These are phyloP conservation scores for Detonula confervacea DNA, from an alignment of 352 stramenopile species.

Conservation along the genomic window DNA sequence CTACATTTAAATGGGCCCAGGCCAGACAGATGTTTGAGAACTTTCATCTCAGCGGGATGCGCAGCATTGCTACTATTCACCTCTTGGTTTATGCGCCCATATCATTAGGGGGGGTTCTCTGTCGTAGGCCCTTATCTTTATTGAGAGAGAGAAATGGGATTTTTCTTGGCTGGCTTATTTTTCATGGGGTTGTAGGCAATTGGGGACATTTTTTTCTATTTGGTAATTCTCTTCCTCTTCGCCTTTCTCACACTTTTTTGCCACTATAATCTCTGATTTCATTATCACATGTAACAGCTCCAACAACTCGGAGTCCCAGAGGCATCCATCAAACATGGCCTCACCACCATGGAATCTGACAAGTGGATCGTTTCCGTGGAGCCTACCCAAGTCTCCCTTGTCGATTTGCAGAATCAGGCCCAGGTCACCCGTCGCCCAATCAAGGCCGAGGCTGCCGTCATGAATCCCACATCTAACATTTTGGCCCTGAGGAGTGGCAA, in stretches of 20 bases:
- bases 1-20: no score
- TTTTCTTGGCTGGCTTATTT: slow-evolving; percentile 11
- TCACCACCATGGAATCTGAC: slow-evolving; percentile 96
- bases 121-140: no score
- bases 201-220: not conserved
- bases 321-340: slow-evolving; percentile 86
- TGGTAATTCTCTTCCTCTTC: slow-evolving; percentile 4
- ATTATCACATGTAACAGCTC: slow-evolving; percentile 59
- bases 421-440: slow-evolving; percentile 93
- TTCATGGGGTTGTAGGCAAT: no score
- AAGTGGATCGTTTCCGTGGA: slow-evolving; percentile 88
- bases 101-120: no score
- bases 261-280: not conserved
- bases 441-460: slow-evolving; percentile 98
- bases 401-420: slow-evolving; percentile 85
- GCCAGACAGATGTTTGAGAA: no score
- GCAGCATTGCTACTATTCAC: no score
- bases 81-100: no score
- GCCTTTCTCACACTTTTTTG: not conserved
- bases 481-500: slow-evolving; percentile 87
- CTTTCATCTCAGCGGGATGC: no score
- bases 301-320: slow-evolving; percentile 86
- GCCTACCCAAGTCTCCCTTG: slow-evolving; percentile 82
- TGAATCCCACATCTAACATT: slow-evolving; percentile 96
- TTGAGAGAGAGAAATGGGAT: no score